phyloP scores from a whole-genome alignment of 73 alveolate species.

The Tetrahymena thermophila region DNA sequence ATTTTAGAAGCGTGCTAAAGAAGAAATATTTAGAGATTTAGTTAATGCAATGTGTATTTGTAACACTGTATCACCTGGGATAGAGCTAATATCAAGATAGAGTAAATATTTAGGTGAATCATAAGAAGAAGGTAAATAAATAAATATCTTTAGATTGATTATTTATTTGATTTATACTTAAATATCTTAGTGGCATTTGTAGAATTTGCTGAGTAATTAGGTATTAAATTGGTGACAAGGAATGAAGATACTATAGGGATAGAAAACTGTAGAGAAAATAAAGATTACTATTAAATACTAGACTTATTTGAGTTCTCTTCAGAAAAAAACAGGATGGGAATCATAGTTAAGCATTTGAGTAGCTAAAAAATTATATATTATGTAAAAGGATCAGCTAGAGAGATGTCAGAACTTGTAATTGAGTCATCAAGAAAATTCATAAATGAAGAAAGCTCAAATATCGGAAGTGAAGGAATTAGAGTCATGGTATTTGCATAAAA shows the following conservation, averaged over 20 bases:
- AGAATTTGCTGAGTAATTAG: constrained; percentile 70
- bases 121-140: constrained; percentile 61
- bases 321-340: constrained; percentile 95
- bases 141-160: not conserved
- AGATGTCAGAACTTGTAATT: constrained; percentile 56
- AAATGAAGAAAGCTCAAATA: constrained; percentile 80
- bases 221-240: constrained; percentile 49
- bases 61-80: constrained; percentile 71
- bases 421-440: constrained; percentile 65
- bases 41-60: constrained; percentile 63
- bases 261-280: constrained; percentile 14
- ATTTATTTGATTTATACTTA: not conserved
- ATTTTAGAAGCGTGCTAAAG: constrained; percentile 24
- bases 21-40: constrained; percentile 57
- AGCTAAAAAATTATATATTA: constrained; percentile 48
- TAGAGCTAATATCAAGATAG: constrained; percentile 2
- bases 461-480: constrained; percentile 87
- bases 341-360: constrained; percentile 47
- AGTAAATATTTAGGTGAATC: constrained; percentile 49
- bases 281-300: constrained; percentile 54
- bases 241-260: constrained; percentile 54
- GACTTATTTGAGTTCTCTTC: constrained; percentile 87
- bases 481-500: constrained; percentile 77
- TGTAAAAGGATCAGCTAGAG: constrained; percentile 86
- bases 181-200: constrained; percentile 58